Conservation (phyloP, 2,329 filamentous ascomycete species). For the Purpureocillium lavendulum region DNA sequence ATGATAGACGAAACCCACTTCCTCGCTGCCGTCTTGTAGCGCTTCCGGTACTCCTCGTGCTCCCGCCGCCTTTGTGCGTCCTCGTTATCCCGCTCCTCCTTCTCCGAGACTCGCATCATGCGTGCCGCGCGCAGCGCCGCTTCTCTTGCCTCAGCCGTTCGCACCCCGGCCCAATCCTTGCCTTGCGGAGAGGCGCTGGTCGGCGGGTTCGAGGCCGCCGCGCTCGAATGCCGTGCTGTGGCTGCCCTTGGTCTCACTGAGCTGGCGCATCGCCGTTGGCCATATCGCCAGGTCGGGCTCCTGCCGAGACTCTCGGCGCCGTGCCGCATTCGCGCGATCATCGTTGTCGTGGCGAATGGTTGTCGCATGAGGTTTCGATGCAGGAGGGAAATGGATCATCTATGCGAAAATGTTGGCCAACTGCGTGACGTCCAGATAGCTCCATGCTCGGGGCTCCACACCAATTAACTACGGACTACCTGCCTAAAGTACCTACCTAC, state of each 20-base stretch:
- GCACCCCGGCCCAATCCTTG: conserved; percentile 5
- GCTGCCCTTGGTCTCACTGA: not conserved
- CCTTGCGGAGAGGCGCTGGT: not conserved
- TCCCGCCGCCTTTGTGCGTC: conserved; percentile 10
- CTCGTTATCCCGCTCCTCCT: conserved; percentile 10
- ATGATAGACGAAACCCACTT: conserved; percentile 40
- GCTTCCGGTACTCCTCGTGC: conserved; percentile 28
- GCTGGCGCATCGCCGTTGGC: not conserved
- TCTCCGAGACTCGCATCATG: conserved; percentile 8
- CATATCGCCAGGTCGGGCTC: not conserved
- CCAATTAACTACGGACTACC: too few relatives aligned
- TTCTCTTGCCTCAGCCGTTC: conserved; percentile 13
- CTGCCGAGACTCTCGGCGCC: not conserved
- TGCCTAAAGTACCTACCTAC: too few relatives aligned
- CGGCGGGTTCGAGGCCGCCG: not conserved
- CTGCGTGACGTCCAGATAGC: too few relatives aligned
- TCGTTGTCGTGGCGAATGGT: not conserved
- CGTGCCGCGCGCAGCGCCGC: conserved; percentile 14
- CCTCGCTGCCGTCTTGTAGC: conserved; percentile 34
- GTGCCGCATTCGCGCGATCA: not conserved
- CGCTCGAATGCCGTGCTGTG: not conserved
- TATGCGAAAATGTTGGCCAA: too few relatives aligned
- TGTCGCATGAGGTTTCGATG: too few relatives aligned
- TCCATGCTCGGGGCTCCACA: not conserved
- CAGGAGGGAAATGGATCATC: too few relatives aligned